Conservation (phyloP, 139 green algal species). For the Klebsormidium nitens region DNA sequence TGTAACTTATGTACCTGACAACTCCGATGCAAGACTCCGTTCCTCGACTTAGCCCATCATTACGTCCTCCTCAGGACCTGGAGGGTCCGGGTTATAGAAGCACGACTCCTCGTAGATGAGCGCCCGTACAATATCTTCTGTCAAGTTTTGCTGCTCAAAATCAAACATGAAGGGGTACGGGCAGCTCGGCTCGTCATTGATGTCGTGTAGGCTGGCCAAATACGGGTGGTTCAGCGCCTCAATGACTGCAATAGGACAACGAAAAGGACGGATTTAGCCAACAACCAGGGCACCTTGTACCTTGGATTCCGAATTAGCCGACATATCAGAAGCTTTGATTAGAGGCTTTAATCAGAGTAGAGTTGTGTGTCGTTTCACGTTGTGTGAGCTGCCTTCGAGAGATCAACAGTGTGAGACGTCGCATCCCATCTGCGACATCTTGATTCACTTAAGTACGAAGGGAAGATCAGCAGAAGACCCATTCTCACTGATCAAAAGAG, state of each 20-base stretch:
- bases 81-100: slow-evolving; percentile 15
- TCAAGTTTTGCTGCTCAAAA: slow-evolving; percentile 31
- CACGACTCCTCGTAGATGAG: slow-evolving; percentile 36
- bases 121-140: slow-evolving; percentile 24
- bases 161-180: slow-evolving; percentile 36
- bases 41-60: too few species aligned
- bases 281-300: neutral
- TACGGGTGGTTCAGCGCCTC: slow-evolving; percentile 54
- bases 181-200: slow-evolving; percentile 48
- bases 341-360: neutral
- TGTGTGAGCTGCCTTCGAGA: neutral
- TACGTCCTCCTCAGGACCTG: too few species aligned
- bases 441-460: too few species aligned
- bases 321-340: neutral
- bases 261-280: slow-evolving; percentile 1
- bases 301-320: neutral
- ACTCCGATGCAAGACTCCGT: too few species aligned
- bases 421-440: too few species aligned
- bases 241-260: slow-evolving; percentile 38
- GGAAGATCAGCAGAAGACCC: too few species aligned
- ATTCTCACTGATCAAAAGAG: too few species aligned
- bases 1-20: too few species aligned
- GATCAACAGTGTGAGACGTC: neutral
- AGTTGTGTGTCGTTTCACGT: neutral
- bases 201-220: slow-evolving; percentile 50